A percentile compares a stretch with the other conserved stretches of the same genome.
phyloP scores from a whole-genome alignment of 164 flowering plant genomes.

The Tetracentron sinense region DNA sequence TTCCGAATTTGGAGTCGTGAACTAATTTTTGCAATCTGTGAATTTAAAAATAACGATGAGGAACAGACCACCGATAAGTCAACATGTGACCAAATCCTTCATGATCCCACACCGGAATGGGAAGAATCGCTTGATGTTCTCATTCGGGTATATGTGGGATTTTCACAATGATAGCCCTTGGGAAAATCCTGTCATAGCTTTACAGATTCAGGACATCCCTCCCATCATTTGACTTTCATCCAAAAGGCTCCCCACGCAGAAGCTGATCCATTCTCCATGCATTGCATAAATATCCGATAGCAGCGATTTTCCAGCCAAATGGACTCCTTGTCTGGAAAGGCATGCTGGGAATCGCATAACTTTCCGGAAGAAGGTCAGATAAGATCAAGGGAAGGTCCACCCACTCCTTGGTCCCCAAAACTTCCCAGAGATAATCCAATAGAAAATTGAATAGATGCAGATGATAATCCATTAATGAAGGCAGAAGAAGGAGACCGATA shows the following conservation, averaged over 20 bases:
- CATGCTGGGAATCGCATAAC: slow-evolving; percentile 22
- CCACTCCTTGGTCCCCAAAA: slow-evolving; percentile 24
- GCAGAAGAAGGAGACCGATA: too few relatives aligned
- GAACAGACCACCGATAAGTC: slow-evolving; percentile 31
- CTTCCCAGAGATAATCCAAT: slow-evolving; percentile 40
- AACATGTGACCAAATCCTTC: slow-evolving; percentile 48
- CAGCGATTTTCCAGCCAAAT: slow-evolving; percentile 47
- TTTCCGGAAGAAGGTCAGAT: slow-evolving; percentile 41
- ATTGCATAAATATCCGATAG: slow-evolving; percentile 48
- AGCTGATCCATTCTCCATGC: slow-evolving; percentile 57
- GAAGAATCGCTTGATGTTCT: slow-evolving; percentile 51
- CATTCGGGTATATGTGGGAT: slow-evolving; percentile 29
- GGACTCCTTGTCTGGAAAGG: slow-evolving; percentile 26
- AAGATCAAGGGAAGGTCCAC: slow-evolving; percentile 49
- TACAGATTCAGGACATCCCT: slow-evolving; percentile 41
- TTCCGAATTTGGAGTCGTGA: too few relatives aligned
- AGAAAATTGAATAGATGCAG: slow-evolving; percentile 45
- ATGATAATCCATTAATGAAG: too few relatives aligned
- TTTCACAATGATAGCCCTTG: slow-evolving; percentile 34
- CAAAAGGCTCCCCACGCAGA: slow-evolving; percentile 49
- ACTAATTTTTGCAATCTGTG: too few relatives aligned
- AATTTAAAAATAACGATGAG: not conserved
- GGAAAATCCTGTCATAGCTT: slow-evolving; percentile 35
- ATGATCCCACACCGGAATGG: slow-evolving; percentile 48
- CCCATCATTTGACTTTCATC: slow-evolving; percentile 38